Base-by-base conservation (phyloP, 129 eudicot species). In the Centaurea solstitialis region DNA sequence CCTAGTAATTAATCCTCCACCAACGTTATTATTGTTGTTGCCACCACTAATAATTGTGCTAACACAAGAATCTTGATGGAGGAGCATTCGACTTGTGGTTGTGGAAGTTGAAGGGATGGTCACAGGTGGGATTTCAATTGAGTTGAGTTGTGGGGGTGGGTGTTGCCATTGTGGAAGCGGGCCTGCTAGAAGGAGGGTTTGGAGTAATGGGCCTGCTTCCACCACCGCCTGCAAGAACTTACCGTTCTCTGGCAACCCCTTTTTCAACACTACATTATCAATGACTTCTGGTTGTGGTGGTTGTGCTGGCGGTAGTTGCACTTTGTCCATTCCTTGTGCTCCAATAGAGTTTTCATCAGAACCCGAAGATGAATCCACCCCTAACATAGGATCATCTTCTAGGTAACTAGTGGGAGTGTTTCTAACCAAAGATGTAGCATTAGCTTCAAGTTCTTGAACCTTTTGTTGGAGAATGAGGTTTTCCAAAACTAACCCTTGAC, bases 161-260 rank as follows among this genome's bases (percentile, higher is more conserved):
- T 92, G 96, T 73, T 92, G 97, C 98, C 98, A 94, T 68, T 89
- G 94, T 20, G 98, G 98, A 17, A 94, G 98, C 5, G 98, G 97
- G 12, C 97, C 98, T 0, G 98, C 98, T 12, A 94, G 73, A 7
- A 94, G 81, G 22, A 94, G 98, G 12, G 96, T 94, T 40, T 92
- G 98, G 13, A 94, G 96, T 13, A 94, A 84, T n/a, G 98, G 97
- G 38, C 98, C 98, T 0, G 97, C 98, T 75, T 92, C 98, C 87
- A 88, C 87, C 37, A 94, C 92, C 1, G 98, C 96, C 72, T 90
- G 91, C 83, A 94, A 85, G 82, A 94, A 92, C 81, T 94, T 90
- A 3, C 98, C 97, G 1, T 90, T 86, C 39, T 94, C 96, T 0
- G 98, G 98, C 84, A 94, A 81, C 21, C 90, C 82, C 80, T 81